These are phyloP conservation scores for Entrophospora sp. DNA, from an alignment of 192 early-diverging fungal species.

Conservation along the genomic window DNA sequence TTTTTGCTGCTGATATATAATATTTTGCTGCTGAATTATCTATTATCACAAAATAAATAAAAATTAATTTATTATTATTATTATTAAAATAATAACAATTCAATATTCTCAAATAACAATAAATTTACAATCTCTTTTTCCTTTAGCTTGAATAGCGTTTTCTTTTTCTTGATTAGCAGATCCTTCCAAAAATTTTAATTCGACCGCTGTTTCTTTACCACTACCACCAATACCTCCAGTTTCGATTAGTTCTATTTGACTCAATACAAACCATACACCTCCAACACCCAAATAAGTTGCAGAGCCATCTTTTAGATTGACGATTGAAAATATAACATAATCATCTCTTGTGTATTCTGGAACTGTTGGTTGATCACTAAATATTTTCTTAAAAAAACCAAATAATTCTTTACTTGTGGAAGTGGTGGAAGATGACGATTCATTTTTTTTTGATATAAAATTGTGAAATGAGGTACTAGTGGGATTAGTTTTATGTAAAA, in stretches of 20 bases:
- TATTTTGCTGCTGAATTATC: conserved; percentile 24
- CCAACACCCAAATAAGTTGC: conserved; percentile 29
- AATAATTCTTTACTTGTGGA: not conserved
- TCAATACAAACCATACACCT: conserved; percentile 27
- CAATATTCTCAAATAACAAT: not conserved
- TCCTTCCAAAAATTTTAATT: conserved; percentile 17
- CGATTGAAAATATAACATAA: conserved; percentile 29
- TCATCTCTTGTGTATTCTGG: conserved; percentile 29
- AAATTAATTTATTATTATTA: not conserved
- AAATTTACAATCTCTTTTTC: conserved; percentile 30
- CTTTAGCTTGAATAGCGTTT: conserved; percentile 28
- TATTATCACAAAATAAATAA: no score
- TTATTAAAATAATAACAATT: not conserved
- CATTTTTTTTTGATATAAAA: not conserved
- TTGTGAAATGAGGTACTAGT: not conserved
- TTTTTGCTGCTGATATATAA: conserved; percentile 27
- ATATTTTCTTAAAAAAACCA: conserved; percentile 14
- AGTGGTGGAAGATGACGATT: not conserved
- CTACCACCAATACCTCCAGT: not conserved
- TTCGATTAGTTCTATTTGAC: conserved; percentile 23
- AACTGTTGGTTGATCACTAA: conserved; percentile 21
- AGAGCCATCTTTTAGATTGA: conserved; percentile 24
- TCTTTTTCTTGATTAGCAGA: conserved; percentile 25
- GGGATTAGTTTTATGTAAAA: conserved; percentile 11
- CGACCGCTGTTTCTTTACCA: not conserved